These are phyloP conservation scores for Mrakia frigida DNA, from an alignment of 768 basidiomycete genomes.

Conservation along the genomic window DNA sequence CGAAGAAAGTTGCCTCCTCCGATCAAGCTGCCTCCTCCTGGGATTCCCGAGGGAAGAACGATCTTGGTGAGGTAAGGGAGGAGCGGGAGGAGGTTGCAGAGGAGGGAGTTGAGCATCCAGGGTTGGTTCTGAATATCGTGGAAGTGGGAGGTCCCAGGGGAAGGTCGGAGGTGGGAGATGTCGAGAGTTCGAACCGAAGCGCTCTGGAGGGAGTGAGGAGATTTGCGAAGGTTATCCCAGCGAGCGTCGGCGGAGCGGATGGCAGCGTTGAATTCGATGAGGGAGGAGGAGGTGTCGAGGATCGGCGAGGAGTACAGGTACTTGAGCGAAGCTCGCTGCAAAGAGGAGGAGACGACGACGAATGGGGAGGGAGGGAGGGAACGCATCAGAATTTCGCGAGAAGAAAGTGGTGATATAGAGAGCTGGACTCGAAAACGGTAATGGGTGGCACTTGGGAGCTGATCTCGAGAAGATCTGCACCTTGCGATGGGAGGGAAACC, in stretches of 20 bases:
- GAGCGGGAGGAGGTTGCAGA: constrained; percentile 39
- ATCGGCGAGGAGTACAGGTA: constrained; percentile 21
- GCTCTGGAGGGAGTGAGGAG: constrained; percentile 21
- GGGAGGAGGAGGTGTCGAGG: constrained; percentile 5
- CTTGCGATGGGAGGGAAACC: no score
- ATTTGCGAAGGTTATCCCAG: constrained; percentile 23
- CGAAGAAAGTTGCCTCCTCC: constrained; percentile 29
- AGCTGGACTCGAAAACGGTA: no score
- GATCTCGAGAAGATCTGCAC: no score
- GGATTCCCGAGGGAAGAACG: constrained; percentile 36
- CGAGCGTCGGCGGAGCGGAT: constrained; percentile 11
- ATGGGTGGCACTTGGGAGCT: no score
- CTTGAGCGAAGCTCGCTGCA: constrained; percentile 10
- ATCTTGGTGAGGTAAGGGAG: constrained; percentile 40
- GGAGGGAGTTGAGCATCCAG: constrained; percentile 30
- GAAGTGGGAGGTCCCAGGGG: neutral
- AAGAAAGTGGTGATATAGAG: neutral
- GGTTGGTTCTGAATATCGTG: constrained; percentile 16
- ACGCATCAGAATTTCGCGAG: neutral
- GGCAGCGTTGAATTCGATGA: neutral
- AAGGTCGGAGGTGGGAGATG: constrained; percentile 21
- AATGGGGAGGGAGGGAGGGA: neutral
- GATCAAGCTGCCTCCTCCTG: constrained; percentile 24
- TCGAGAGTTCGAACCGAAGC: constrained; percentile 17
- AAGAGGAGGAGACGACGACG: neutral